Conservation (phyloP, 2,329 filamentous ascomycete species). For the Amauroascus niger region DNA sequence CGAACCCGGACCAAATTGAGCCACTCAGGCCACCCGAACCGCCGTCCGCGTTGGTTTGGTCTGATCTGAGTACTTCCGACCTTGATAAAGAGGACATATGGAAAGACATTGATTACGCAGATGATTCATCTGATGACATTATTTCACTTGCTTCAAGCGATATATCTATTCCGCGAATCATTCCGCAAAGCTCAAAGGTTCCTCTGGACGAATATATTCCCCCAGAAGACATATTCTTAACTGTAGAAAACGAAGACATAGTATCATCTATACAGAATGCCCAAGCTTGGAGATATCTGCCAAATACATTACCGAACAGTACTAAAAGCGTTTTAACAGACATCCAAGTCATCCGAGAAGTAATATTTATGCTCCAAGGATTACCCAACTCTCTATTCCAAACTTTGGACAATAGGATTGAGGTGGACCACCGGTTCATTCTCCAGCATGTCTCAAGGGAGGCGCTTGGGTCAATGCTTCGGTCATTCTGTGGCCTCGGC, state of each 20-base stretch:
- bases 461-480: conserved; percentile 27
- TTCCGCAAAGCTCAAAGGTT: conserved; percentile 23
- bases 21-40: conserved; percentile 41
- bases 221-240: conserved; percentile 27
- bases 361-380: conserved; percentile 75
- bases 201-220: conserved; percentile 28
- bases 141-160: conserved; percentile 28
- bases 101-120: conserved; percentile 33
- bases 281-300: conserved; percentile 40
- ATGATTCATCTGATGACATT: conserved; percentile 33
- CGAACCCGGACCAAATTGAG: conserved; percentile 55
- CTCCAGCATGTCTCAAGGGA: conserved; percentile 28
- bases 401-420: conserved; percentile 28
- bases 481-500: conserved; percentile 42
- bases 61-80: conserved; percentile 67
- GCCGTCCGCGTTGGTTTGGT: conserved; percentile 57
- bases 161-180: conserved; percentile 22
- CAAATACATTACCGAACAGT: conserved; percentile 19
- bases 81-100: conserved; percentile 44
- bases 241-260: conserved; percentile 28
- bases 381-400: conserved; percentile 63
- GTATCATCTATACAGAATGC: conserved; percentile 33
- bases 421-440: conserved; percentile 32
- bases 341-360: conserved; percentile 63
- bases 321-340: conserved; percentile 49